Base-by-base conservation (phyloP, 805 yeast genomes). In the Cyberlindnera suaveolens region DNA sequence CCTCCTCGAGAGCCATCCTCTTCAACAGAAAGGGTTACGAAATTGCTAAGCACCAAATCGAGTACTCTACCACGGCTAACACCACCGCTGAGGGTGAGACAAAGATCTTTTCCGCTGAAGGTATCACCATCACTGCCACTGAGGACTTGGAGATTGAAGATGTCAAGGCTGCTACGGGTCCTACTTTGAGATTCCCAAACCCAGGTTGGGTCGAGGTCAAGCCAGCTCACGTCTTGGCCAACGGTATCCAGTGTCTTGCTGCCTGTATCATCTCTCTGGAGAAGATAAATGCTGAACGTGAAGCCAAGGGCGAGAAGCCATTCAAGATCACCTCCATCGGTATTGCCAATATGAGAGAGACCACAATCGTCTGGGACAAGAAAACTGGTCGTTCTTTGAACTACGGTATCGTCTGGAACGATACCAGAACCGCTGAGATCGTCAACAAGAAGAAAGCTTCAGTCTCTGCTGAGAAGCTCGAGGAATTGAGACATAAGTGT, bases 151-250 rank as follows among this genome's bases (percentile, higher is more conserved):
- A 77, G 53, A 78, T 83, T 50, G 90, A 83, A 62, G 78, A 76
- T 51, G 68, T 58, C 34, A 44, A 48, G 31, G 51, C 46, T 20
- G 61, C 71, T 26, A 70, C 65, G 20, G 80, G 78, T 30, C 89
- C 90, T 40, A 84, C 93, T n/a, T 66, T 84, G 42, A 65, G 79
- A 46, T 84, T 81, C 61, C 91, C 93, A 3, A 75, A 78, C 50
- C 89, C 91, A 3, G 93, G 95, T 29, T 89, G 96, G 96, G 93
- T 88, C 31, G 96, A 90, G 67, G 89, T 93, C 65, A 84, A 85
- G 70, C 96, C 96, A 10, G 75, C 76, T 40, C 89, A 83, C 62
- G 80, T 90, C 37, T 71, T 88, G 52, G 83, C 82, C 49, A 83
- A 88, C 56, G 90, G 89, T 23, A 73, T 82, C 33, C 84, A 82